Base-by-base conservation (phyloP, 192 early-diverging fungal genomes). In the Mortierella hygrophila region DNA sequence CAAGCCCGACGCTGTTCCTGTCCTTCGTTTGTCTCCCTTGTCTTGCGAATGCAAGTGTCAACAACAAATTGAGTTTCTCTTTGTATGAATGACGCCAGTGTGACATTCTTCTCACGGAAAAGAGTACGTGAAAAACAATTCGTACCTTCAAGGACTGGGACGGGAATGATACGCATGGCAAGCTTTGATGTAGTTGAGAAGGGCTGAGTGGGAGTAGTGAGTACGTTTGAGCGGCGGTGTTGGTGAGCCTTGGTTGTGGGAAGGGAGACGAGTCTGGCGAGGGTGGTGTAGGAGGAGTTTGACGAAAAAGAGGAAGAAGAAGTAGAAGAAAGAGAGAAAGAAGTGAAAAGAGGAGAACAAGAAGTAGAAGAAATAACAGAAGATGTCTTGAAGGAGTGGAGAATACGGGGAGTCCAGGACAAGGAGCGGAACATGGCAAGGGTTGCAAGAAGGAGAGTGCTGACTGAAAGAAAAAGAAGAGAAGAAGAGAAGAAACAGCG, bases 121-220 rank as follows among this genome's bases (percentile, higher is more conserved):
- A 23, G 23, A 26, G 29, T 63, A 11, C n/a, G n/a, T 0, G 38
- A 44, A 38, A 77, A 15, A 69, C 38, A 16, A 46, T 3, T 20
- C n/a, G 44, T 81, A 83, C 82, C 79, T 75, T 87, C 75, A 68
- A 87, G 80, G 46, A 70, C 83, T 10, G 83, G 83, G 13, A 85
- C 83, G 1, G 83, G 78, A 71, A 85, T 85, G 57, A 85, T 42
- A 40, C 78, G 78, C 83, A 85, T 85, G 69, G 29, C 41, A 38
- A 41, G 32, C 1, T 15, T 21, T 49, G 69, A 37, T 41, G 78
- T 37, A 10, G 83, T 72, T 32, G 83, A 79, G 63, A 76, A 79
- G 15, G 37, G 23, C 2, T 29, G 26, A 6, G 32, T 38, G 13
- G 18, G 18, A 32, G 6, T 38, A 20, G 49, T 5, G 18, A 52